Percentiles rank a stretch among this genome's conserved stretches.
Evolutionary conservation across 306 rosid genomes (phyloP).

Genomic region (Corylus americana): DNA sequence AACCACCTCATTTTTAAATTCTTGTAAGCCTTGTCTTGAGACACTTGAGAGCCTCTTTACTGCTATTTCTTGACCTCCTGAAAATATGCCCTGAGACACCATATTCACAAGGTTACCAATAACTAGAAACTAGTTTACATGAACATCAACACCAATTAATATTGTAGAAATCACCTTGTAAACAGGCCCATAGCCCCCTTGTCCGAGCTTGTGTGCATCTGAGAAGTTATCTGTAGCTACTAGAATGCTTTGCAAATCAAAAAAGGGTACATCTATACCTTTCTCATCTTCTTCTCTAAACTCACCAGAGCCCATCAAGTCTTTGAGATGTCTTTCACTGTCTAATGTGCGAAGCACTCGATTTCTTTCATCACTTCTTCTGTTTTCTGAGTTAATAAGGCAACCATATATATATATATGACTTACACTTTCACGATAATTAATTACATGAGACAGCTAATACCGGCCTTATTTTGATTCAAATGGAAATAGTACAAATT

Average conservation of each 20-base stretch:
- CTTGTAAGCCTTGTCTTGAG: no score
- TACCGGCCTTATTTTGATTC: neutral
- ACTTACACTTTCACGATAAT: neutral
- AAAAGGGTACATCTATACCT: conserved; percentile 43
- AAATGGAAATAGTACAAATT: neutral
- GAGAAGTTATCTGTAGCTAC: conserved; percentile 53
- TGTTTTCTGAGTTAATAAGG: conserved; percentile 18
- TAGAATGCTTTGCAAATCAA: conserved; percentile 27
- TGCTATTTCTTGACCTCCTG: conserved; percentile 36
- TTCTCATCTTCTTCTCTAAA: conserved; percentile 38
- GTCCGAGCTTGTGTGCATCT: conserved; percentile 48
- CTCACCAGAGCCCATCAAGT: conserved; percentile 24
- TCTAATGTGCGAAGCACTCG: conserved; percentile 17
- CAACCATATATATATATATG: neutral
- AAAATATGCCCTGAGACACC: conserved; percentile 36
- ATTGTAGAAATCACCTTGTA: conserved; percentile 37
- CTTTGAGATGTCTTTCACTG: conserved; percentile 29
- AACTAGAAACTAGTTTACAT: neutral
- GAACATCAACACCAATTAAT: neutral
- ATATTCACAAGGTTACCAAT: neutral
- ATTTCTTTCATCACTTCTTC: conserved; percentile 1
- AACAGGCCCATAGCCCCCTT: conserved; percentile 65
- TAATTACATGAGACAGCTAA: neutral
- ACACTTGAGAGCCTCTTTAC: conserved; percentile 50
- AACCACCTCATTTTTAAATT: no score